A percentile compares a stretch with the other conserved stretches of the same genome.
These are phyloP conservation scores for Tranzscheliella williamsii DNA, from an alignment of 1,284 basidiomycete genomes.

Conservation along the genomic window DNA sequence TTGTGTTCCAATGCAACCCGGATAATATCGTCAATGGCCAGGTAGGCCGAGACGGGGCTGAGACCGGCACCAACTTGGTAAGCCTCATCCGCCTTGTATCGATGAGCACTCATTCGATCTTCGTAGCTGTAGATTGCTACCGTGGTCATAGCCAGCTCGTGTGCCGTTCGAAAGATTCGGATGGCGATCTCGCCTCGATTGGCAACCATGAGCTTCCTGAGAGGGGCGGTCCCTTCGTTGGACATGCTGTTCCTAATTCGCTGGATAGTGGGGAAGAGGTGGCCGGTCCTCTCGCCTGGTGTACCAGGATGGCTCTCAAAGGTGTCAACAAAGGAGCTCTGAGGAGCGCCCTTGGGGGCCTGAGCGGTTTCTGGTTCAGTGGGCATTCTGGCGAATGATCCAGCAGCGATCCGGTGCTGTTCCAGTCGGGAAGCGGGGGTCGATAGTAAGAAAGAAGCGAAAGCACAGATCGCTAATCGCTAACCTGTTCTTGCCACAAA, in stretches of 20 bases:
- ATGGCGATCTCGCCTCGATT: conserved; percentile 81
- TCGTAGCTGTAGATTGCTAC: conserved; percentile 98
- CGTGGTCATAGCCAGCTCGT: conserved; percentile 98
- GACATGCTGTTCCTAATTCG: conserved; percentile 48
- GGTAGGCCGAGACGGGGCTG: conserved; percentile 93
- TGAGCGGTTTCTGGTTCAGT: conserved; percentile 38
- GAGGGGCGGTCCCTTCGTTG: conserved; percentile 34
- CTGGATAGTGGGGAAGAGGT: conserved; percentile 55
- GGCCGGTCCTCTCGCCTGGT: conserved; percentile 48
- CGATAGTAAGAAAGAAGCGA: too few relatives aligned
- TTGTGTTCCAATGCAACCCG: conserved; percentile 73
- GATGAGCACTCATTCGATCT: conserved; percentile 93
- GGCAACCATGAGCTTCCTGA: conserved; percentile 59
- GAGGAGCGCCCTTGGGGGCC: conserved; percentile 38
- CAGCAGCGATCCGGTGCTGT: not conserved
- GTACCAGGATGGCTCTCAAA: conserved; percentile 54
- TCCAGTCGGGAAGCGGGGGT: not conserved
- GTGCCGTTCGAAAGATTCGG: conserved; percentile 95
- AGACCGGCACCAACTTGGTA: conserved; percentile 96
- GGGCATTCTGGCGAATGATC: conserved; percentile 27
- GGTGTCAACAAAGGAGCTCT: conserved; percentile 52
- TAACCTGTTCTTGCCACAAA: too few relatives aligned
- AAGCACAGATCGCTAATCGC: too few relatives aligned
- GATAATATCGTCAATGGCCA: conserved; percentile 97
- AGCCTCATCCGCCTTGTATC: conserved; percentile 98